A percentile compares a stretch with the other conserved stretches of the same genome.
phyloP scores from a whole-genome alignment of 2,329 filamentous ascomycete species.

The Cordyceps militaris region DNA sequence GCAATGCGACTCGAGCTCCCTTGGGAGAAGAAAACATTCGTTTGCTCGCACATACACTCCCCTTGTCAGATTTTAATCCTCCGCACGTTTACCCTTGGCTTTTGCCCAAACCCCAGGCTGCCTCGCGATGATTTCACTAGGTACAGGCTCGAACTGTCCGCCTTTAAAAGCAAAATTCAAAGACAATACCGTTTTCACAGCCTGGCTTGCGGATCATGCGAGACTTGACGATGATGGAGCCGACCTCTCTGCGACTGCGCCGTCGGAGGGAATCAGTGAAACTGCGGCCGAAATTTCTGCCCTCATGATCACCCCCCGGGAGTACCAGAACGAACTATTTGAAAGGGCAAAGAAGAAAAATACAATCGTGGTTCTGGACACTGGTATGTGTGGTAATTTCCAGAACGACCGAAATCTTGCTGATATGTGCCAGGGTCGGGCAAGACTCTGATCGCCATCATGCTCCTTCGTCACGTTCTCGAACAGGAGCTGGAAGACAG shows the following conservation, averaged over 20 bases:
- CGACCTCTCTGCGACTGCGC: not conserved
- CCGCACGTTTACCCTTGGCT: not conserved
- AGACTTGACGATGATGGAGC: not conserved
- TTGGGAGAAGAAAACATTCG: no score
- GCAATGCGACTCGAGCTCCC: no score
- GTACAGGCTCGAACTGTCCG: not conserved
- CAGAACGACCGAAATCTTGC: not conserved
- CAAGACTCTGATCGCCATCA: conserved; percentile 91
- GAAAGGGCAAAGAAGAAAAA: conserved; percentile 80
- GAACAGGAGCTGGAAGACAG: conserved; percentile 70
- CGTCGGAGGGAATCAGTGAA: not conserved
- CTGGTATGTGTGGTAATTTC: conserved; percentile 43
- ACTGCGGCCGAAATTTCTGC: not conserved
- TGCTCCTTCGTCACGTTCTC: conserved; percentile 71
- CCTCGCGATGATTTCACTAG: not conserved
- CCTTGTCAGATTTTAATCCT: not conserved
- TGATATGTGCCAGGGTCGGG: conserved; percentile 59
- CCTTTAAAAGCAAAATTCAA: not conserved
- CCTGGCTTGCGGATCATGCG: not conserved
- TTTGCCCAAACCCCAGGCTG: not conserved
- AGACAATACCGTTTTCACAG: not conserved
- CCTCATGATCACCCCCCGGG: conserved; percentile 57
- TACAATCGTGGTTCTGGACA: conserved; percentile 87
- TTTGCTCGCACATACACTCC: no score
- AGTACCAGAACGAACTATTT: conserved; percentile 90